Evolutionary conservation across 1,139 yeast genomes (phyloP), one percentile per base, ranked within the genome.

Genomic region (Yamadazyma dendronema): DNA sequence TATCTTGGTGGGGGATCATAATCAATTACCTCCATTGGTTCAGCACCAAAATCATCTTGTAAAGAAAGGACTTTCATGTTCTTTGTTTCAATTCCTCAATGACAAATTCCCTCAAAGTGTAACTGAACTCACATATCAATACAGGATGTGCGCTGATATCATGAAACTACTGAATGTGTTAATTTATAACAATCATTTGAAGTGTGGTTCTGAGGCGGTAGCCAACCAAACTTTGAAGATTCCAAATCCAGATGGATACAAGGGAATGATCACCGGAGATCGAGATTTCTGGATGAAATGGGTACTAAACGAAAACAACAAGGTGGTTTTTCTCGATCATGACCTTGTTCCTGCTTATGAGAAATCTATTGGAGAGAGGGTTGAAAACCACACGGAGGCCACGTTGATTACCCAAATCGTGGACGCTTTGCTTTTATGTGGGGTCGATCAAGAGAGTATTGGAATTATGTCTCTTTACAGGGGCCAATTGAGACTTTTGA

Each of bases 401-500:
- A 71, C 67, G 15, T 52, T 92, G 16, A 74, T 85, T 1, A 59
- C 70, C 34, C 83, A 80, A 46, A 70, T 85, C 16, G 83, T 86
- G 3, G 79, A 74, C 38, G 76, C 79, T 0, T 63, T 90, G 42
- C 48, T 75, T 1, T 46, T 49, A 0, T 70, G 84, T 46, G 97
- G 96, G 0, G 80, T 88, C 1, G 47, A 61, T 0, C 75, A 77
- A 40, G 48, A 61, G 1, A 68, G 75, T 16, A 80, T 92, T 38
- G 98, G 98, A 3, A 81, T 94, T 0, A 86, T 94, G 80, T 82
- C 97, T 0, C 78, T 88, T 36, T 90, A 94, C 57, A 69, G 95
- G 31, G 86, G 92, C 0, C 99, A 92, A 54, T 61, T 92, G 31
- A 61, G 77, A 25, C 58, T 79, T 9, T 62, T 88, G 34, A 67